Evolutionary conservation across 2,329 filamentous ascomycete species (phyloP).

Genomic region (Cordyceps sp.): DNA sequence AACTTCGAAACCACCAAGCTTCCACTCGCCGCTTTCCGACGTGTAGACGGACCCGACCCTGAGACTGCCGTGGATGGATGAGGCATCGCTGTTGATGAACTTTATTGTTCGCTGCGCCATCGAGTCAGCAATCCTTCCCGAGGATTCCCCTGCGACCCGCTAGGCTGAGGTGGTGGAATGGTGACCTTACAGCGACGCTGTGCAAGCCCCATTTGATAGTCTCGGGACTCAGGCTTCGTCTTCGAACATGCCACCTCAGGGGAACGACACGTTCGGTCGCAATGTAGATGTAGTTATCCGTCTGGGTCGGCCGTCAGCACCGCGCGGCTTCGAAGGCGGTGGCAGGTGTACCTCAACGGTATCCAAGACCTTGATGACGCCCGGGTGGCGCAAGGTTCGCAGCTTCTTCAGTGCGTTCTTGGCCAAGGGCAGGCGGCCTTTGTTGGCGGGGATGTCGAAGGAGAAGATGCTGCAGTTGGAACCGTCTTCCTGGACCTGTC

Average conservation of each 20-base stretch:
- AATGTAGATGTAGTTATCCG: conserved; percentile 89
- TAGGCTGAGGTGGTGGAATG: neutral
- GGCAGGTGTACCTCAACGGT: conserved; percentile 78
- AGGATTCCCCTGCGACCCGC: too few species aligned
- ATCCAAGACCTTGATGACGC: conserved; percentile 85
- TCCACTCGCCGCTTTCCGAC: conserved; percentile 96
- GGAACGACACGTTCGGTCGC: conserved; percentile 83
- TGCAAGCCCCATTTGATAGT: conserved; percentile 94
- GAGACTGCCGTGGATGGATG: conserved; percentile 78
- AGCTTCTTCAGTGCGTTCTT: conserved; percentile 90
- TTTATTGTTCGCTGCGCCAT: conserved; percentile 61
- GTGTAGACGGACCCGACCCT: conserved; percentile 80
- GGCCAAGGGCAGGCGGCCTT: conserved; percentile 66
- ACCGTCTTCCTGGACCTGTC: conserved; percentile 57
- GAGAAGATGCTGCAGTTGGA: conserved; percentile 94
- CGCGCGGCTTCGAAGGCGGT: neutral
- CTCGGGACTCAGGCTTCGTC: conserved; percentile 76
- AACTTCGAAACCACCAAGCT: conserved; percentile 82
- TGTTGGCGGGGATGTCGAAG: conserved; percentile 75
- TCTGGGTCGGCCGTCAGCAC: conserved; percentile 32
- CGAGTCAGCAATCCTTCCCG: conserved; percentile 6
- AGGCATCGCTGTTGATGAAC: conserved; percentile 88
- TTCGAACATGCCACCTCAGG: conserved; percentile 75
- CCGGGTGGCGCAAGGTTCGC: conserved; percentile 82
- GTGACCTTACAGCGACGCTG: conserved; percentile 51